A percentile compares a stretch with the other conserved stretches of the same genome.
phyloP scores from a whole-genome alignment of 208 protist species.

The Leishmania turanica region DNA sequence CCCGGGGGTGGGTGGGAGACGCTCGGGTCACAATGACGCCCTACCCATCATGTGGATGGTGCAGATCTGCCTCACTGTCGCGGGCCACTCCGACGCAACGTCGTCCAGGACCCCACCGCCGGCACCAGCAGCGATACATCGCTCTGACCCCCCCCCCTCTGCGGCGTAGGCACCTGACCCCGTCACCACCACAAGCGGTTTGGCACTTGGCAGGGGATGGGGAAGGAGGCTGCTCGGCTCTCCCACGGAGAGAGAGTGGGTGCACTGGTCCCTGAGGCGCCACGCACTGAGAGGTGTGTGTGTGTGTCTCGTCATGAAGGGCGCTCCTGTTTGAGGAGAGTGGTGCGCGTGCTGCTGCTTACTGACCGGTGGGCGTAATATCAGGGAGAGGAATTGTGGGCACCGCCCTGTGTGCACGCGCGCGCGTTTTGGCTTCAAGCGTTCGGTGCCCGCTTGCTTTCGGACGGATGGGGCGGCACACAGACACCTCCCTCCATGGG shows the following conservation, averaged over 20 bases:
- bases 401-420: not conserved
- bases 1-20: too few relatives aligned
- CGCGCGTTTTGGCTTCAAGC: not conserved
- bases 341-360: not conserved
- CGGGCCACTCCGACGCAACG: not conserved
- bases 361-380: not conserved
- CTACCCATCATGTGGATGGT: not conserved
- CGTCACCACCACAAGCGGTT: not conserved
- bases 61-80: not conserved
- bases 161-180: not conserved
- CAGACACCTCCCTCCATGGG: not conserved
- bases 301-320: not conserved
- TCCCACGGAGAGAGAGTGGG: not conserved
- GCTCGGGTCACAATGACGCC: not conserved
- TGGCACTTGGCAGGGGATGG: not conserved
- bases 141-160: not conserved
- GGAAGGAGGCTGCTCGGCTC: not conserved
- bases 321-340: not conserved
- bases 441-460: not conserved
- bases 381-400: not conserved
- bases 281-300: not conserved
- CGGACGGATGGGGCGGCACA: not conserved
- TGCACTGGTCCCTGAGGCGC: not conserved
- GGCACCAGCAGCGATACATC: not conserved
- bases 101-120: not conserved